These are phyloP conservation scores for Neoscytalidium dimidiatum DNA, from an alignment of 2,329 filamentous ascomycete species.

Conservation along the genomic window DNA sequence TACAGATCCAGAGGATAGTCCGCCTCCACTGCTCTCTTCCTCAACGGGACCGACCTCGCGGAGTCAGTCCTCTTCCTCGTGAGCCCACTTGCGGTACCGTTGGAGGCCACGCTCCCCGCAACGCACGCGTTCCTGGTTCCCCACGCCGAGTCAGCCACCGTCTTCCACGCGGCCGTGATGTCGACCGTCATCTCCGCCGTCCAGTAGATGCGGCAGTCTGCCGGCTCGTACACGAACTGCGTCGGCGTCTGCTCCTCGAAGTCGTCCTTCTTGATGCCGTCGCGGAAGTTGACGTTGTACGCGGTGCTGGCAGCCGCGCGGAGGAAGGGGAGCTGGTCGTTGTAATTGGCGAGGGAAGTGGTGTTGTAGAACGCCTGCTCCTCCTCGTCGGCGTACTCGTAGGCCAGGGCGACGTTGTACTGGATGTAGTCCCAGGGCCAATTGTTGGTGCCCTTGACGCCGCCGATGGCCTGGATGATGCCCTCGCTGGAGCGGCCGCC, in stretches of 20 bases:
- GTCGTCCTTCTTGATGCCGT: constrained; percentile 47
- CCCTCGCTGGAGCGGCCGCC: constrained; percentile 59
- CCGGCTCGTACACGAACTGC: constrained; percentile 63
- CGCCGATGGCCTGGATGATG: constrained; percentile 60
- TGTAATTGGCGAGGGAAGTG: constrained; percentile 36
- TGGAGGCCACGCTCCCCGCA: constrained; percentile 29
- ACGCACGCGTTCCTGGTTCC: constrained; percentile 34
- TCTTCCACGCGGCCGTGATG: constrained; percentile 57
- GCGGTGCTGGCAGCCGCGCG: constrained; percentile 30
- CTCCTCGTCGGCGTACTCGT: constrained; percentile 21
- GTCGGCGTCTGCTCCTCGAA: constrained; percentile 45
- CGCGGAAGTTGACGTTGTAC: constrained; percentile 40
- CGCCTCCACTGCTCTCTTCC: constrained; percentile 28
- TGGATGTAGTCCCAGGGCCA: constrained; percentile 35
- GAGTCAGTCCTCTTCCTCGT: constrained; percentile 25
- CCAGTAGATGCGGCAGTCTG: constrained; percentile 64
- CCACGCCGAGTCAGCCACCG: constrained; percentile 39
- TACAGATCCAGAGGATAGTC: constrained; percentile 40
- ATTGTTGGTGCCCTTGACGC: constrained; percentile 58
- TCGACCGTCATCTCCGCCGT: constrained; percentile 59
- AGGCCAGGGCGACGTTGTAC: constrained; percentile 24
- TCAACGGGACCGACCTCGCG: constrained; percentile 30
- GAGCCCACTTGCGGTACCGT: constrained; percentile 24
- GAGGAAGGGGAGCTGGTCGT: constrained; percentile 31
- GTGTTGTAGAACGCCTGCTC: constrained; percentile 32